Evolutionary conservation across 2,329 filamentous ascomycete species (phyloP), one percentile per base, ranked within the genome.

Genomic region (Kalmusia sp.): DNA sequence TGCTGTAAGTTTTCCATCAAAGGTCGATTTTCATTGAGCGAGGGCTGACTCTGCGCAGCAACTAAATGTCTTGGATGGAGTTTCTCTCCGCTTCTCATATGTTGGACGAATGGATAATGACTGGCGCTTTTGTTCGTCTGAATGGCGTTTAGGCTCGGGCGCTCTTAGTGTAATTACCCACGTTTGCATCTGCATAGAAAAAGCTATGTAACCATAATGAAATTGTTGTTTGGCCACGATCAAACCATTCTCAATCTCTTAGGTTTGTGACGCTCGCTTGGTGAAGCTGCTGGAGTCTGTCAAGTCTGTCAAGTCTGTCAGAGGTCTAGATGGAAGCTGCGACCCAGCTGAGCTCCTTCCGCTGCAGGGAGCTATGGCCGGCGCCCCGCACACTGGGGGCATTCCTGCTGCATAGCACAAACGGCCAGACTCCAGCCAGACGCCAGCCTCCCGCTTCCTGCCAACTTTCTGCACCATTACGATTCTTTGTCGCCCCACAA

Each of bases 1-100:
- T 82, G 62, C 75, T 82, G 77, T 79, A 76, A 70, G 76, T 76
- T 33, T 33, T 17, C 21, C 7, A 24, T 25, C 24, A 12, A n/a
- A 46, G 33, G 17, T 19, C 17, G n/a, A n/a, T 19, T 4, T 24
- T 3, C 7, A 14, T 28, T 30, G 28, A 14, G 14, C 19, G 12
- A 27, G 12, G 14, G 54, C 67, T 70, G 41, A 72, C 54, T 34
- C 24, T 28, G 2, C n/a, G 15, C 50, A 73, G 71, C 30, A 73
- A 73, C 61, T 73, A 57, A 69, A 38, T 30, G 34, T 48, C 24
- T 22, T 6, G 19, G 43, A 35, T 37, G 41, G 33, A 38, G 43
- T 24, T 47, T 44, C 14, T 14, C 30, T 49, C 27, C 38, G 27
- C 17, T 11, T 46, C 45, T 38, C 47, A 15, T 53, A 57, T 49